phyloP scores from a whole-genome alignment of 306 rosid genomes.

The Gynostemma pentaphyllum region DNA sequence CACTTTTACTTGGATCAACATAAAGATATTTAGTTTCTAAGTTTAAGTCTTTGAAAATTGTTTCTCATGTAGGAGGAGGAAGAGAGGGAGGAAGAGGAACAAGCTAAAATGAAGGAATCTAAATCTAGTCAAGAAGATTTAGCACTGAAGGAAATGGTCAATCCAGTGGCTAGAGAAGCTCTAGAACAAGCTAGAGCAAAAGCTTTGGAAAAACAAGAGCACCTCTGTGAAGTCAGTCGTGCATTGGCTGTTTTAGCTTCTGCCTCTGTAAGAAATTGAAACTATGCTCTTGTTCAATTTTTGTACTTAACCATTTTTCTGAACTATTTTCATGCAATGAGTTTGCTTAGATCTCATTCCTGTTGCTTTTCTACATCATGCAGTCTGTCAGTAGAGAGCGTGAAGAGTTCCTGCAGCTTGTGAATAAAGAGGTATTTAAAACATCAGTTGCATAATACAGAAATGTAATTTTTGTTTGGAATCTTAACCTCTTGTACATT shows the following conservation, averaged over 20 bases:
- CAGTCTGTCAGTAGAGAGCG: constrained; percentile 96
- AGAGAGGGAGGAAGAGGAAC: constrained; percentile 59
- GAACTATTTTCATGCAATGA: not conserved
- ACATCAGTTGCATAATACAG: not conserved
- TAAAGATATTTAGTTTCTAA: not conserved
- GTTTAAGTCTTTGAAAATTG: not conserved
- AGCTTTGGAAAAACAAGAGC: constrained; percentile 73
- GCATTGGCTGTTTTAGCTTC: constrained; percentile 96
- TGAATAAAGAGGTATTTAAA: constrained; percentile 68
- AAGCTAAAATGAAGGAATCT: constrained; percentile 42
- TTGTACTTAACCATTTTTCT: not conserved
- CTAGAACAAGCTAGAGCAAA: constrained; percentile 45
- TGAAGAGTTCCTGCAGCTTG: constrained; percentile 84
- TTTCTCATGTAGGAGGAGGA: constrained; percentile 62
- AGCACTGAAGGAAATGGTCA: constrained; percentile 63
- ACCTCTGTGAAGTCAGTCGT: constrained; percentile 83
- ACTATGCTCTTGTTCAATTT: not conserved
- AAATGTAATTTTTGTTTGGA: no score
- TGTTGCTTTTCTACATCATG: constrained; percentile 15
- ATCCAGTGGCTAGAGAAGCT: constrained; percentile 71
- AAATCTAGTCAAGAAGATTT: constrained; percentile 41
- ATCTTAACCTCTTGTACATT: no score
- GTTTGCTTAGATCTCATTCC: not conserved
- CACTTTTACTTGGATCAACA: not conserved
- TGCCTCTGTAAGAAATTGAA: constrained; percentile 71